Percentiles rank a stretch among this genome's conserved stretches.
Evolutionary conservation across 305 asterid genomes (phyloP).

Genomic region (Galium porrigens): DNA sequence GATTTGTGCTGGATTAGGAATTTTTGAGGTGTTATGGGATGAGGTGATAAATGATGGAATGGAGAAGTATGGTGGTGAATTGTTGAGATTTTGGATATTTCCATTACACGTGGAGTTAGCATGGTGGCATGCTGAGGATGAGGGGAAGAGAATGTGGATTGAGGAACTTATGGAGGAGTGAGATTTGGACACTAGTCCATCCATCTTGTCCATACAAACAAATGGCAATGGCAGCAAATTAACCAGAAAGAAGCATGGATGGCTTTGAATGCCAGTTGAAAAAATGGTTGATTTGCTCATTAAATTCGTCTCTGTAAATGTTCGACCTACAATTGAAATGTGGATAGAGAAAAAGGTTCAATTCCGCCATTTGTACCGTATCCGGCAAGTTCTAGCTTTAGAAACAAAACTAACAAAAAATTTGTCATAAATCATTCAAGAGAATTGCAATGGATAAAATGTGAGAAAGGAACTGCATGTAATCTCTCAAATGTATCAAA

Average conservation of each 20-base stretch:
- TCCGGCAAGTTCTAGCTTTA: background rate
- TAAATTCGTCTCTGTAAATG: background rate
- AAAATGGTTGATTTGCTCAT: background rate
- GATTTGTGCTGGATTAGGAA: background rate
- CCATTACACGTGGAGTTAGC: slow-evolving; percentile 25
- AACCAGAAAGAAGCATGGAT: background rate
- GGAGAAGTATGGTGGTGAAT: slow-evolving; percentile 32
- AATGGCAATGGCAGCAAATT: background rate
- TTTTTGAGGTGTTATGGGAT: slow-evolving; percentile 12
- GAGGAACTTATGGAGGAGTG: slow-evolving; percentile 1
- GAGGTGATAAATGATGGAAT: slow-evolving; percentile 25
- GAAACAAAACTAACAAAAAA: background rate
- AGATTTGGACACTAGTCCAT: slow-evolving; percentile 11
- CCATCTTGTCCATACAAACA: background rate
- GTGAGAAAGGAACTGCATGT: background rate
- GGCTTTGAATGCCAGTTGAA: background rate
- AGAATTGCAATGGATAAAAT: background rate
- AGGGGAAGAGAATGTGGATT: slow-evolving; percentile 24
- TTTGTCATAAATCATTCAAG: background rate
- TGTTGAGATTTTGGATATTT: slow-evolving; percentile 31
- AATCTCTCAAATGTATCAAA: background rate
- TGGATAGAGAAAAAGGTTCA: no score
- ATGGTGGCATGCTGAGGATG: slow-evolving; percentile 25
- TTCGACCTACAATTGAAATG: no score
- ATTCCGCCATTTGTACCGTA: background rate